Percentiles rank a stretch among this genome's conserved stretches.
phyloP scores from a whole-genome alignment of 2,329 filamentous ascomycete genomes.

The Daldinia eschscholtzii region DNA sequence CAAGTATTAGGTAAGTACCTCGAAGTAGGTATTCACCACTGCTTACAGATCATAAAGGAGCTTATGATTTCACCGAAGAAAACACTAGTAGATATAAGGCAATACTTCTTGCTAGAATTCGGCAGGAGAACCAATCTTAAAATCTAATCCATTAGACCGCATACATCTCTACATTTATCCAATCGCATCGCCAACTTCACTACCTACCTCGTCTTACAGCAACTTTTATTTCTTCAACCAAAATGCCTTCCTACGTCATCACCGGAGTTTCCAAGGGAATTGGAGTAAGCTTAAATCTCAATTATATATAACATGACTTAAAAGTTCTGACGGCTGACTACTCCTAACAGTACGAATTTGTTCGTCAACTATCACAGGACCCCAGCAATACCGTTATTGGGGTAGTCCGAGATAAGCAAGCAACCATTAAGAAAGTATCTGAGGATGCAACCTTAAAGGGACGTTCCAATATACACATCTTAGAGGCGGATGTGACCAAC shows the following conservation, averaged over 20 bases:
- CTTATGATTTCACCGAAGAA: neutral
- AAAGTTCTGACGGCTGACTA: neutral
- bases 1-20: slow-evolving; percentile 2
- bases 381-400: neutral
- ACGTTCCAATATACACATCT: slow-evolving; percentile 4
- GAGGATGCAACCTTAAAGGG: neutral
- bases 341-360: neutral
- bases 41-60: neutral
- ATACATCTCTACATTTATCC: neutral
- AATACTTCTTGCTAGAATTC: neutral
- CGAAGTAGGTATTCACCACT: neutral
- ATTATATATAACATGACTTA: neutral
- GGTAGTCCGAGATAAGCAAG: neutral
- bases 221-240: neutral
- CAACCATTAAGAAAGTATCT: neutral
- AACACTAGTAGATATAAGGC: neutral
- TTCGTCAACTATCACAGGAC: slow-evolving; percentile 7
- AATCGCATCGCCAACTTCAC: neutral
- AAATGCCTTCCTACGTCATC: slow-evolving; percentile 3
- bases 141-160: neutral
- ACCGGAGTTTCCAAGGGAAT: slow-evolving; percentile 4
- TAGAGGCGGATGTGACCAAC: neutral
- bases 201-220: neutral
- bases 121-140: neutral
- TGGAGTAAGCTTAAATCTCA: neutral